phyloP scores from a whole-genome alignment of 108 stramenopile species.

The Hondaea fermentalgiana region DNA sequence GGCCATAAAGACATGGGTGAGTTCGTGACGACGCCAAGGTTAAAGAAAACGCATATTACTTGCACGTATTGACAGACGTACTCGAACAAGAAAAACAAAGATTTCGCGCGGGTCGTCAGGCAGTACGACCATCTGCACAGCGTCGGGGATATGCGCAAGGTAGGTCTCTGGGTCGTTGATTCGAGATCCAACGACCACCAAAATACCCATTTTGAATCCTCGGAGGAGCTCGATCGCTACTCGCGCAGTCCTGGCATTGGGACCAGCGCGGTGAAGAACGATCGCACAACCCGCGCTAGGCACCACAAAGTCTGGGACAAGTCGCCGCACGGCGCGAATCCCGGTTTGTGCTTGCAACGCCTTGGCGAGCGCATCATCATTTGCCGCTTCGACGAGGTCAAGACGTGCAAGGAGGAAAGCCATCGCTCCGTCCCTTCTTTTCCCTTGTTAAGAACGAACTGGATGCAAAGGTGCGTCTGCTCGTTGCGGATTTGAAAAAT shows the following conservation, averaged over 20 bases:
- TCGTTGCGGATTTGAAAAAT: too few species aligned
- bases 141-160: background rate
- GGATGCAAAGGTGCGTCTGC: too few species aligned
- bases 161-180: background rate
- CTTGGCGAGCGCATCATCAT: background rate
- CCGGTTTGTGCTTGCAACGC: background rate
- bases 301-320: background rate
- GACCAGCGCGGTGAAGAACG: background rate
- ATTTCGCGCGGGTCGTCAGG: background rate
- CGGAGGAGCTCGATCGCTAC: background rate
- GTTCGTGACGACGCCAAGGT: background rate
- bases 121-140: background rate
- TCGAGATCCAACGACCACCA: background rate
- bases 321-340: background rate
- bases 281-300: background rate
- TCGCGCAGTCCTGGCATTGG: background rate
- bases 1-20: background rate
- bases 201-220: background rate
- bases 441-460: too few species aligned
- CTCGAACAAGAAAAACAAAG: background rate
- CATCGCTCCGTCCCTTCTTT: background rate
- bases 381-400: background rate
- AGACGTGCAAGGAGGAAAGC: background rate
- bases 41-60: background rate
- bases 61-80: background rate